Evolutionary conservation across 208 protist genomes (phyloP), one percentile per base, ranked within the genome.

Genomic region (Naegleria lovaniensis): DNA sequence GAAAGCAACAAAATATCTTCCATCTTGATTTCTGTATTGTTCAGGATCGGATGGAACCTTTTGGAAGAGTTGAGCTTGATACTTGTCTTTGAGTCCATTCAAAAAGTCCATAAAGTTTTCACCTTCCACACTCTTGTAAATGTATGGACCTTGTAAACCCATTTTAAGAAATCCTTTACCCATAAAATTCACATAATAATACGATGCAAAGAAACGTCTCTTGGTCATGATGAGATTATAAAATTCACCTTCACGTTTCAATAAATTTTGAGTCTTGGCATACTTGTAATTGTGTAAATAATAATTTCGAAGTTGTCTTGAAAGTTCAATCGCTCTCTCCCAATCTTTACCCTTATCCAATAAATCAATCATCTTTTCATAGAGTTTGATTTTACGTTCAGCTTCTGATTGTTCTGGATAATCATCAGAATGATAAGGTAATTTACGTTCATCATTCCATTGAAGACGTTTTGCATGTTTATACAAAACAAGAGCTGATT

Each of bases 21-120:
- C 84, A 38, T 51, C 41, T 48, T 55, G 39, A 39, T 88, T 43
- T n/a, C n/a, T 38, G 0, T 25, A 38, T 41, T 39, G 9, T 88
- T 88, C n/a, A 16, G 84, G 36, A 84, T 84, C 38, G 29, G 76
- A 0, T 67, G 55, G 55, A 39, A 33, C 33, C 38, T 84, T 84
- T 41, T 40, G 29, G 11, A 84, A 40, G 9, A 84, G 33, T 84
- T 84, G 33, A 19, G 38, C 76, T 36, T 89, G 91, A 85, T 89
- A 92, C 55, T 86, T 86, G 19, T 33, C 52, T 58, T 85, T 83
- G 5, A 92, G 51, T 25, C 83, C 51, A 40, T 92, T 84, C 41
- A 25, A 33, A 85, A 92, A 92, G 9, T 59, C 76, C 25, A 90
- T 48, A 51, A 90, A 83, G 76, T 86, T 90, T 40, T 92, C 91